A percentile compares a stretch with the other conserved stretches of the same genome.
Conservation (phyloP, 106 monocot species). For the Dendrobium nobile region DNA sequence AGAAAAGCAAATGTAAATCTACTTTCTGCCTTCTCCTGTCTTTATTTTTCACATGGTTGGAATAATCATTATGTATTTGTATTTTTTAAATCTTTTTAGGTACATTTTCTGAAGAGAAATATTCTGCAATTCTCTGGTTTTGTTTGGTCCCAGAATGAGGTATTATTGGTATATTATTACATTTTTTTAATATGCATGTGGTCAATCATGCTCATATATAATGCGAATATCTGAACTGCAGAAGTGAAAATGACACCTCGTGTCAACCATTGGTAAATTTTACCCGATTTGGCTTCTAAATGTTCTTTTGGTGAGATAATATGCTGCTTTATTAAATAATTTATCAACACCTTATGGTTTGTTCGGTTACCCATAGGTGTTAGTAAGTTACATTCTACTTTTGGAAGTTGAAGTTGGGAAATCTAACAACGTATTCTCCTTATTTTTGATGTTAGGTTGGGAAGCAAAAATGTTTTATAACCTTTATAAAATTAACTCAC, state of each 20-base stretch:
- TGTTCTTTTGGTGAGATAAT: background rate
- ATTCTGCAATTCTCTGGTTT: constrained; percentile 88
- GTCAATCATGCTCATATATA: background rate
- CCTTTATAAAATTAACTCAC: background rate
- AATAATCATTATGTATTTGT: background rate
- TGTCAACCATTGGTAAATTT: background rate
- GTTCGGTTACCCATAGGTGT: background rate
- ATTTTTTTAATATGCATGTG: background rate
- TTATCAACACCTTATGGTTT: background rate
- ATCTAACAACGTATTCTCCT: background rate
- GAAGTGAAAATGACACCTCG: background rate
- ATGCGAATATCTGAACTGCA: too few relatives aligned
- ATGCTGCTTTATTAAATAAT: background rate
- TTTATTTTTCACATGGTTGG: background rate
- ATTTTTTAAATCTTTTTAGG: constrained; percentile 34
- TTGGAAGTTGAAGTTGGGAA: background rate
- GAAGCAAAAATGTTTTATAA: background rate
- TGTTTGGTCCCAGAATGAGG: constrained; percentile 80
- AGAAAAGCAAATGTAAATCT: constrained; percentile 74
- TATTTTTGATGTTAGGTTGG: constrained; percentile 1
- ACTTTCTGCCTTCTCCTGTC: background rate
- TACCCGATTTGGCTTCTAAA: background rate
- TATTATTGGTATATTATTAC: constrained; percentile 11
- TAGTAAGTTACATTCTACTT: background rate
- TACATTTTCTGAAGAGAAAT: constrained; percentile 62